Percentiles rank a stretch among this genome's conserved stretches.
These are phyloP conservation scores for Epichloe festucae DNA, from an alignment of 2,329 filamentous ascomycete species.

Conservation along the genomic window DNA sequence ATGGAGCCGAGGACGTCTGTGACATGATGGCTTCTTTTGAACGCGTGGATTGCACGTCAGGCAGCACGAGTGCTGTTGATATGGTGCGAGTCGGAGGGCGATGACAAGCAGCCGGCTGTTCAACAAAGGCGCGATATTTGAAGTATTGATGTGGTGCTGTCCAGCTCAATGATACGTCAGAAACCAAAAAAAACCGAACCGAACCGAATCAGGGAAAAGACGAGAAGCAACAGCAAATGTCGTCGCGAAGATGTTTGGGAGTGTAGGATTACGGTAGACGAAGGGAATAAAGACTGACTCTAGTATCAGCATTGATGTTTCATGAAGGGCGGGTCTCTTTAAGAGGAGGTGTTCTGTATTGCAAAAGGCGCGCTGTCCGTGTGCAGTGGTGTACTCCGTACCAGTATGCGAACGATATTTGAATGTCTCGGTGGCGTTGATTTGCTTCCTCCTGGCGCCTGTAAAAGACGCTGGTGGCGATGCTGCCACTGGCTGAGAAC, in stretches of 20 bases:
- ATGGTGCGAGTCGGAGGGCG: constrained; percentile 1
- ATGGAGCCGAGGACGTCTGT: background rate
- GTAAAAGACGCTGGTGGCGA: background rate
- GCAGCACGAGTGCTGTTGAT: background rate
- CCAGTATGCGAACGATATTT: background rate
- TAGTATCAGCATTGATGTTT: constrained; percentile 14
- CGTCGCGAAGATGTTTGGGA: background rate
- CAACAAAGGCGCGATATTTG: constrained; percentile 14
- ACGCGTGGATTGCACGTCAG: constrained; percentile 14
- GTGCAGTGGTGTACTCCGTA: too few species aligned
- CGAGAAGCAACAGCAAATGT: background rate
- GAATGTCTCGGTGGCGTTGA: background rate
- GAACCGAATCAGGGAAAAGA: background rate
- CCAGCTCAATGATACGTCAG: background rate
- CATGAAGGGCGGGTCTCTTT: background rate
- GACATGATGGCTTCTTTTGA: constrained; percentile 6
- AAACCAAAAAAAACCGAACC: background rate
- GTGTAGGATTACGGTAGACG: background rate
- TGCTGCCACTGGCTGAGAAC: background rate
- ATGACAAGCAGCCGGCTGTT: constrained; percentile 9
- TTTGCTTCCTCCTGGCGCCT: background rate
- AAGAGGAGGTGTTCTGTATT: constrained; percentile 1
- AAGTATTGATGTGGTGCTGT: constrained; percentile 9
- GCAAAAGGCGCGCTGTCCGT: background rate
- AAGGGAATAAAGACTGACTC: constrained; percentile 13